Percentiles rank a stretch among this genome's conserved stretches.
phyloP scores from a whole-genome alignment of 768 basidiomycete genomes.

The Lentinula detonsa region DNA sequence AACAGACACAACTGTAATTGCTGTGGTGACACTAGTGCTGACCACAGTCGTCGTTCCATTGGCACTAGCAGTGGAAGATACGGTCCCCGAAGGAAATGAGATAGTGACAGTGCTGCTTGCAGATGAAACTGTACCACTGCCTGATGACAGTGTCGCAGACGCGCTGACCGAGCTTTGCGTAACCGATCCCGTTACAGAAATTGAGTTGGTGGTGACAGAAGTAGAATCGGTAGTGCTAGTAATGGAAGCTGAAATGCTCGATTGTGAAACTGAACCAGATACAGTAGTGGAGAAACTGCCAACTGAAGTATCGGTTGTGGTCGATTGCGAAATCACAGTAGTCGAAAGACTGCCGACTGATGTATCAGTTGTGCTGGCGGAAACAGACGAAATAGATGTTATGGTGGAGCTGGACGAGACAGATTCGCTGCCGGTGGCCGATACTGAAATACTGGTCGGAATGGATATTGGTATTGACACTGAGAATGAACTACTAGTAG shows the following conservation, averaged over 20 bases:
- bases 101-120: slow-evolving; percentile 1
- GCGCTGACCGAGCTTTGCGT: background rate
- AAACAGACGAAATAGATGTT: background rate
- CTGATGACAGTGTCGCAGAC: background rate
- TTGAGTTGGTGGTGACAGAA: background rate
- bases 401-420: background rate
- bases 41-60: slow-evolving; percentile 4
- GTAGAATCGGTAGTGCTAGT: background rate
- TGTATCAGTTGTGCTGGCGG: background rate
- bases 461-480: background rate
- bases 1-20: slow-evolving; percentile 21
- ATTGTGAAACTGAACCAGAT: background rate
- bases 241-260: background rate
- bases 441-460: background rate
- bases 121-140: background rate
- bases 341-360: background rate
- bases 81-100: background rate
- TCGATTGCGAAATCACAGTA: background rate
- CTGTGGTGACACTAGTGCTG: slow-evolving; percentile 9
- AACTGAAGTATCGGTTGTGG: slow-evolving; percentile 1
- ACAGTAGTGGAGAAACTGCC: background rate
- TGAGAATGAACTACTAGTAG: background rate
- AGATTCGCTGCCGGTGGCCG: background rate
- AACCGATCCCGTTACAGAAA: background rate
- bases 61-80: background rate